These are phyloP conservation scores for Dalbergia cochinchinensis DNA, from an alignment of 306 rosid species.

Conservation along the genomic window DNA sequence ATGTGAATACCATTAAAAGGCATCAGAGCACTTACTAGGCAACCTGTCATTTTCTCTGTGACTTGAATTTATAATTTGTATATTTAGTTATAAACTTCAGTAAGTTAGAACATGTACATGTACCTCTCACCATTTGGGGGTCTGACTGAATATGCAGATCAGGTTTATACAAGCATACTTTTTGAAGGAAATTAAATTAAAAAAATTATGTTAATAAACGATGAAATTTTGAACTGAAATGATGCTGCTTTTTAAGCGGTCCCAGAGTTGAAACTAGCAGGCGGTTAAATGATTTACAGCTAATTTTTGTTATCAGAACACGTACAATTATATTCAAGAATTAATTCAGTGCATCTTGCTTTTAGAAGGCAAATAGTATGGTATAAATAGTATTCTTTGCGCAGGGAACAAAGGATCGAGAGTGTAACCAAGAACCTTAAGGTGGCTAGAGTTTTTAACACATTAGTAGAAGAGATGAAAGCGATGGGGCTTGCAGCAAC, in stretches of 20 bases:
- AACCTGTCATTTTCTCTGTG: constrained; percentile 14
- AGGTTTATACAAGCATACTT: neutral
- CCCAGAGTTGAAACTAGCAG: neutral
- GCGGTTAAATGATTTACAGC: neutral
- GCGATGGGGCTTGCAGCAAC: constrained; percentile 84
- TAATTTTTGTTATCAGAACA: constrained; percentile 24
- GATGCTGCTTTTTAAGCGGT: neutral
- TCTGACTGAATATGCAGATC: neutral
- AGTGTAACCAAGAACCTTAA: constrained; percentile 89
- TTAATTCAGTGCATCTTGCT: neutral
- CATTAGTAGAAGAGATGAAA: constrained; percentile 93
- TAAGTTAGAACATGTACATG: neutral
- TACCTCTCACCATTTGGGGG: neutral
- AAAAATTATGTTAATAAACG: too few relatives aligned
- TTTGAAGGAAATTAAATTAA: too few relatives aligned
- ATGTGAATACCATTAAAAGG: neutral
- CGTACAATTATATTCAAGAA: constrained; percentile 15
- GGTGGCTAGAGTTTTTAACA: constrained; percentile 95
- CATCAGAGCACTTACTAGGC: neutral
- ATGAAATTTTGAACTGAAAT: neutral
- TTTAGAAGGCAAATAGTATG: constrained; percentile 40
- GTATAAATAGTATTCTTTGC: neutral
- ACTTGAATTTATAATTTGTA: neutral
- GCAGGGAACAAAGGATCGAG: constrained; percentile 90
- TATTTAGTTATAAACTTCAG: neutral